Evolutionary conservation across 2,329 filamentous ascomycete genomes (phyloP), one percentile per base, ranked within the genome.

Genomic region (Sporothrix euskadiensis): DNA sequence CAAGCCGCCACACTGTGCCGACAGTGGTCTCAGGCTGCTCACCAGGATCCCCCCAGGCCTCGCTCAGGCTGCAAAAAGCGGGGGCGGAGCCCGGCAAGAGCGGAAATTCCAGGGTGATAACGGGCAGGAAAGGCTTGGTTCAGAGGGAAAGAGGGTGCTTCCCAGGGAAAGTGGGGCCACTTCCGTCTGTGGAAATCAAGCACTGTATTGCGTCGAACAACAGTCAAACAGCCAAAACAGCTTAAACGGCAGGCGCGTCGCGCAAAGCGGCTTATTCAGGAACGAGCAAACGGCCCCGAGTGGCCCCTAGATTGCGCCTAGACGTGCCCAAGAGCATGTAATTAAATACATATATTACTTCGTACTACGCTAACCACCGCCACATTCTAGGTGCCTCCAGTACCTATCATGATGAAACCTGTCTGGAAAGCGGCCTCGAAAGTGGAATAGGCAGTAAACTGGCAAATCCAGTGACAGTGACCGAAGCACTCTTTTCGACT

Each of bases 361-460:
- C 26, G 26, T 26, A 26, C 26, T 47, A n/a, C 61, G 22, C 39
- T 65, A 65, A 47, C 35, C n/a, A 44, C 44, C 22, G 44, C 41
- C 41, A 19, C 14, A 14, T 68, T 56, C 9, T 16, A 9, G 66
- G 30, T 26, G 66, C 52, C 59, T 14, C 59, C 35, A 70, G 68
- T 30, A 39, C 52, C 69, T 63, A 63, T 49, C 56, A 71, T 52
- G 69, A 71, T 56, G 69, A 61, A 71, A 44, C 47, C 47, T 52
- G 65, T 32, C 52, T 61, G 26, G 32, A 65, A 26, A n/a, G 41
- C 6, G 47, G 12, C n/a, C 61, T 69, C 22, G 26, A 16, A 68
- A 59, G 61, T 47, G 71, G 61, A 56, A 72, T 49, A 72, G 61
- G 71, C 44, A 68, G 22, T 30, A 71, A 71, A 47, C 30, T 61